Percentiles rank a stretch among this genome's conserved stretches.
phyloP scores from a whole-genome alignment of 371 early-diverging fungal genomes.

The Lichtheimia hyalospora region DNA sequence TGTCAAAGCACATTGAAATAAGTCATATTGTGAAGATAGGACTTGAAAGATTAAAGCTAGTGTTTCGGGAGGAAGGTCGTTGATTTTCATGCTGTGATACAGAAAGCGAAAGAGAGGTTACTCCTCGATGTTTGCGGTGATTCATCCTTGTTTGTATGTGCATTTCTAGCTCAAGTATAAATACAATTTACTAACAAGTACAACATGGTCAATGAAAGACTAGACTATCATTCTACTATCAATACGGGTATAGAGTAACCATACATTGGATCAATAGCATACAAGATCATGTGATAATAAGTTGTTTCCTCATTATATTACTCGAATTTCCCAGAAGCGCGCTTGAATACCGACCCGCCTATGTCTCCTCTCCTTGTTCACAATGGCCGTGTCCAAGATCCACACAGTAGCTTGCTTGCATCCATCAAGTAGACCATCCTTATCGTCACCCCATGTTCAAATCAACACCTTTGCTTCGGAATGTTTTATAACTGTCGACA shows the following conservation, averaged over 20 bases:
- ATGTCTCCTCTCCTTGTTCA: background rate
- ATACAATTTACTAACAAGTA: too few relatives aligned
- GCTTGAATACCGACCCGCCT: background rate
- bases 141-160: too few relatives aligned
- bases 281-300: too few relatives aligned
- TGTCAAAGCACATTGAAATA: constrained; percentile 18
- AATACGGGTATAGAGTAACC: too few relatives aligned
- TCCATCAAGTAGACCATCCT: background rate
- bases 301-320: too few relatives aligned
- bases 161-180: too few relatives aligned
- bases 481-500: background rate
- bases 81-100: constrained; percentile 12
- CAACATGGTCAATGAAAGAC: too few relatives aligned
- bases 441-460: background rate
- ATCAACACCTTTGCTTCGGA: background rate
- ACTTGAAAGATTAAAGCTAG: constrained; percentile 11
- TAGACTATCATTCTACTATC: too few relatives aligned
- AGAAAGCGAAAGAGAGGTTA: background rate
- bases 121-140: too few relatives aligned
- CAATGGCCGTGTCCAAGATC: background rate
- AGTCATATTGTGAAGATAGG: background rate
- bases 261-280: too few relatives aligned
- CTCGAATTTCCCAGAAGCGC: too few relatives aligned
- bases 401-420: background rate
- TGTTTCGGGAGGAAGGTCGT: constrained; percentile 20